A percentile compares a stretch with the other conserved stretches of the same genome.
Conservation (phyloP, 768 basidiomycete genomes). For the Cystobasidium onofrii region DNA sequence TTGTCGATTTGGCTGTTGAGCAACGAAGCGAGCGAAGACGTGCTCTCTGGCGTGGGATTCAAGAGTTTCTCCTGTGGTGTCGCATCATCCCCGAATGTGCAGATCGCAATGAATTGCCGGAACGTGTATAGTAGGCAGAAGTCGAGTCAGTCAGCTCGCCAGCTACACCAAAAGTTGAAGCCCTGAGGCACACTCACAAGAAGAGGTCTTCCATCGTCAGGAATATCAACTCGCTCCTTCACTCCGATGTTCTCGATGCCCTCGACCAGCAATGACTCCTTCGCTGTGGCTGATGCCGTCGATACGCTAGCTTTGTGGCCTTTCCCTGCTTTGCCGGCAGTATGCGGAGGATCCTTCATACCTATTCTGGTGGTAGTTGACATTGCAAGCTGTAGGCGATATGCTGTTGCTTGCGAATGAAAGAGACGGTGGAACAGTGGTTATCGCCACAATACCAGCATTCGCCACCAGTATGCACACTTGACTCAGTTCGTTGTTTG, state of each 20-base stretch:
- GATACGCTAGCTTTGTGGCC: background rate
- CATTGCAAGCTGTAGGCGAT: background rate
- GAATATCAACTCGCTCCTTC: background rate
- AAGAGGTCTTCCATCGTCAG: constrained; percentile 21
- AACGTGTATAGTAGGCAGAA: background rate
- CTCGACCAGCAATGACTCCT: constrained; percentile 5
- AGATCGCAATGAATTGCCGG: background rate
- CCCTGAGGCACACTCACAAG: constrained; percentile 20
- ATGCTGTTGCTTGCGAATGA: too few species aligned
- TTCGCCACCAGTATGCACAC: background rate
- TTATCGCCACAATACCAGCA: background rate
- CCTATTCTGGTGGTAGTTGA: background rate
- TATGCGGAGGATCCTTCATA: background rate
- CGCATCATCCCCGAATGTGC: too few species aligned
- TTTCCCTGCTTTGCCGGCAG: background rate
- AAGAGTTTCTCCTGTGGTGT: constrained; percentile 27
- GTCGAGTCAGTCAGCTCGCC: background rate
- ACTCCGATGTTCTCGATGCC: background rate
- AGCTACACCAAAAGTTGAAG: too few species aligned
- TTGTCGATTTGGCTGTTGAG: constrained; percentile 27
- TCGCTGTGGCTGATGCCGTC: background rate
- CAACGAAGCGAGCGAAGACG: constrained; percentile 3
- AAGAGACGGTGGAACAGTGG: too few species aligned
- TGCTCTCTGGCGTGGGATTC: constrained; percentile 17
- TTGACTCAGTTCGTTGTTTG: background rate